phyloP scores from a whole-genome alignment of 1,284 basidiomycete species.

The Albatrellus sp. region DNA sequence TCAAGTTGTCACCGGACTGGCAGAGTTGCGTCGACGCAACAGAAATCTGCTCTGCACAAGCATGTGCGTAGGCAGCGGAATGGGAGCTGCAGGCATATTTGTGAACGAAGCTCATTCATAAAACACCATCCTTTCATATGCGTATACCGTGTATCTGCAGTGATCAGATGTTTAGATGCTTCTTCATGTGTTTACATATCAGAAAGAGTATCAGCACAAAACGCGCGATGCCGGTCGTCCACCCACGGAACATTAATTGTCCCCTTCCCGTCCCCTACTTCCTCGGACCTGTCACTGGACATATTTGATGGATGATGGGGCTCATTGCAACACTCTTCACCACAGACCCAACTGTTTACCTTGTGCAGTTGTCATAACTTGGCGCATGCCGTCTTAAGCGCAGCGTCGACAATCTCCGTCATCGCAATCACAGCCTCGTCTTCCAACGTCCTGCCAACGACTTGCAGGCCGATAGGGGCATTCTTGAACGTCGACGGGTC shows the following conservation, averaged over 20 bases:
- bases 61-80: conserved; percentile 85
- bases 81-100: conserved; percentile 79
- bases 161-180: no score
- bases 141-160: neutral
- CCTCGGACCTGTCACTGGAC: no score
- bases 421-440: conserved; percentile 62
- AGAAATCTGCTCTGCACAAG: conserved; percentile 63
- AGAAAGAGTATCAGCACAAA: no score
- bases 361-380: neutral
- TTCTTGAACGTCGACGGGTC: conserved; percentile 41
- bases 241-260: no score
- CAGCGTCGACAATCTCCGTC: conserved; percentile 43
- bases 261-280: neutral
- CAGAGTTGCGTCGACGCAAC: conserved; percentile 61
- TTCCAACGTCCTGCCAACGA: conserved; percentile 58
- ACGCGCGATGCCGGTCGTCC: no score
- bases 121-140: neutral
- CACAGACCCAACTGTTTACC: neutral
- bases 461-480: conserved; percentile 59
- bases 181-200: neutral
- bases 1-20: conserved; percentile 77
- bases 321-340: neutral
- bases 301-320: no score
- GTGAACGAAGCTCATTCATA: conserved; percentile 49
- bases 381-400: conserved; percentile 18